Evolutionary conservation across 2,329 filamentous ascomycete species (phyloP), one percentile per base, ranked within the genome.

Genomic region (Chalaropsis ovoidea): DNA sequence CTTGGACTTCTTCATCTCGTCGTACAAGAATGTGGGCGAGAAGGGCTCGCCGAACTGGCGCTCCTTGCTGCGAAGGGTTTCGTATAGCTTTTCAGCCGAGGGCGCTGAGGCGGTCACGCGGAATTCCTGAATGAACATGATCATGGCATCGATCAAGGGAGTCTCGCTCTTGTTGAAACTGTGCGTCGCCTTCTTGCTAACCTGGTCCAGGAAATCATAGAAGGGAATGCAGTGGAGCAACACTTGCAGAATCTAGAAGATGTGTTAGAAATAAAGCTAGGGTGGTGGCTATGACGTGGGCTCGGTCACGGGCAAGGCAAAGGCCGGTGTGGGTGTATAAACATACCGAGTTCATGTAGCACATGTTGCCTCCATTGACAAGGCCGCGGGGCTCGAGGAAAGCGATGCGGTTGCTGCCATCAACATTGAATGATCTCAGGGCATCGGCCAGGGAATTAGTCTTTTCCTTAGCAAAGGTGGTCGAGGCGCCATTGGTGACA

Each of bases 271-370:
- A 81, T 76, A 67, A 70, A 65, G 11, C 4, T 10, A 6, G 17
- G 42, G 35, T 19, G 15, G 22, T 24, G 15, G 22, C 15, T 52
- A 13, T 13, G 24, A 24, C 19, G 19, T 22, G 10, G 24, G 2
- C 47, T 27, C 7, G 6, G 13, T 19, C 13, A 31, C n/a, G 54
- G 13, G 19, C 3, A 11, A 8, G 27, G 7, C 1, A 49, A n/a
- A n/a, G n/a, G n/a, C n/a, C n/a, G n/a, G n/a, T n/a, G n/a, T n/a
- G n/a, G 19, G 3, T 11, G 27, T 39, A 17, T n/a, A 54, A 15
- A 78, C 89, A 77, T 81, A 96, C 93, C 69, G 94, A 96, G 79
- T 97, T 99, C 94, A 99, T 97, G 77, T 99, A 99, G 77, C 94
- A 99, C 89, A 97, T 95, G 74, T 99, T 97, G 62, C 94, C 94